phyloP scores from a whole-genome alignment of 495 filamentous ascomycete species.

The Jackrogersella multiformis region DNA sequence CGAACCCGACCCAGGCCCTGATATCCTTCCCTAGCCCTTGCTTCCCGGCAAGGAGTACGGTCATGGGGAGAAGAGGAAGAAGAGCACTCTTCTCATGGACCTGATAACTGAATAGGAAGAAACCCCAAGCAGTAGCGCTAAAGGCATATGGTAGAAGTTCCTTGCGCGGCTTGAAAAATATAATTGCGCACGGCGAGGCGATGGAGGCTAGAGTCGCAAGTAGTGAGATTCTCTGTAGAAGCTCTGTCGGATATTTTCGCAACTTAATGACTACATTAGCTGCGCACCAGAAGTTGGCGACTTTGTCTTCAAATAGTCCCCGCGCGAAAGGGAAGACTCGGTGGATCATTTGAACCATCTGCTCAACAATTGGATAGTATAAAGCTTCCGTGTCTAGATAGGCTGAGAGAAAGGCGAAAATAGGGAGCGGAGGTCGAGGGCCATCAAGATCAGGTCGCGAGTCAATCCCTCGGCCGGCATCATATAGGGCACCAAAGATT shows the following conservation, averaged over 20 bases:
- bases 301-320: slow-evolving; percentile 97
- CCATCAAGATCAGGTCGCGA: slow-evolving; percentile 59
- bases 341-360: slow-evolving; percentile 81
- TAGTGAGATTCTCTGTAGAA: slow-evolving; percentile 82
- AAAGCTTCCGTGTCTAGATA: slow-evolving; percentile 68
- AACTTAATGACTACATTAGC: slow-evolving; percentile 90
- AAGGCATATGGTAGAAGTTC: slow-evolving; percentile 80
- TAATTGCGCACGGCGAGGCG: slow-evolving; percentile 75
- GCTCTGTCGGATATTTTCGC: slow-evolving; percentile 67
- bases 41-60: slow-evolving; percentile 78
- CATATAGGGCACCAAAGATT: slow-evolving; percentile 68
- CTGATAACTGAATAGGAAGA: slow-evolving; percentile 96
- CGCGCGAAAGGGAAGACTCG: slow-evolving; percentile 95
- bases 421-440: slow-evolving; percentile 63
- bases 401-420: slow-evolving; percentile 65
- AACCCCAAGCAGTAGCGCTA: slow-evolving; percentile 88
- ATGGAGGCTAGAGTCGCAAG: slow-evolving; percentile 79
- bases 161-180: slow-evolving; percentile 81
- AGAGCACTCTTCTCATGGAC: slow-evolving; percentile 98
- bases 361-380: slow-evolving; percentile 77
- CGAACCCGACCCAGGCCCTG: slow-evolving; percentile 91
- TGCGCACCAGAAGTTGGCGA: slow-evolving; percentile 97
- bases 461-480: slow-evolving; percentile 63
- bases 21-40: slow-evolving; percentile 77
- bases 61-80: slow-evolving; percentile 91